phyloP scores from a whole-genome alignment of 495 filamentous ascomycete genomes.

The Amniculicola lignicola region DNA sequence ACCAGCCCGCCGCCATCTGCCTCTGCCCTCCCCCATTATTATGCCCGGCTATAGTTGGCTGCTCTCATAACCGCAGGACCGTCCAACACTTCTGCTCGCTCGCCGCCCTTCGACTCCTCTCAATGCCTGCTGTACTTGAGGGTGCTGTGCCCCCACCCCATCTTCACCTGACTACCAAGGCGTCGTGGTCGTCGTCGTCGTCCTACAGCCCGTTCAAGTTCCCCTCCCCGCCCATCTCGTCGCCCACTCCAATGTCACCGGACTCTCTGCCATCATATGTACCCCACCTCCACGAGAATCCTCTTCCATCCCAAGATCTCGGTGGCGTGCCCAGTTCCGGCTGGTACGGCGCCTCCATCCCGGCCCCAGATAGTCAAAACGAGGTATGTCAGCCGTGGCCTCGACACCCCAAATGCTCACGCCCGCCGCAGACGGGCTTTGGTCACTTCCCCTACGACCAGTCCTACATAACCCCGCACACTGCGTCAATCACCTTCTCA shows the following conservation, averaged over 20 bases:
- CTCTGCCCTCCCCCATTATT: not conserved
- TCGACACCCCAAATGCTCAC: not conserved
- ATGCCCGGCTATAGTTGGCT: slow-evolving; percentile 23
- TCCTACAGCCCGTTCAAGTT: slow-evolving; percentile 13
- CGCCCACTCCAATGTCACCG: slow-evolving; percentile 28
- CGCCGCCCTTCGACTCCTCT: slow-evolving; percentile 5
- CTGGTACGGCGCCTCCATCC: slow-evolving; percentile 26
- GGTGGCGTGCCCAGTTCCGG: slow-evolving; percentile 24
- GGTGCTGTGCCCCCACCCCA: slow-evolving; percentile 35
- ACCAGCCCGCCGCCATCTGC: too few species aligned
- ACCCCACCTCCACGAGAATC: slow-evolving; percentile 27
- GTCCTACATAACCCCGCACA: slow-evolving; percentile 31
- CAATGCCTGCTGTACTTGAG: slow-evolving; percentile 32
- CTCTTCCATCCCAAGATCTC: slow-evolving; percentile 22
- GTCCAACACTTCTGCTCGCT: slow-evolving; percentile 1
- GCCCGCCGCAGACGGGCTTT: slow-evolving; percentile 17
- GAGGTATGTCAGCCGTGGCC: slow-evolving; percentile 25
- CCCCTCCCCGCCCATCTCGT: slow-evolving; percentile 14
- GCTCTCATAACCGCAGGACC: slow-evolving; percentile 11
- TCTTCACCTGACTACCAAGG: slow-evolving; percentile 25
- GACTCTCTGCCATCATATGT: slow-evolving; percentile 26
- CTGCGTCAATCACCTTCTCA: slow-evolving; percentile 29
- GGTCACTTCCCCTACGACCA: slow-evolving; percentile 24
- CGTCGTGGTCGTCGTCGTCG: slow-evolving; percentile 18
- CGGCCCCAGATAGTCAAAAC: slow-evolving; percentile 25